Percentiles rank a stretch among this genome's conserved stretches.
Evolutionary conservation across 371 early-diverging fungal genomes (phyloP).

Genomic region (Apophysomyces sp.): DNA sequence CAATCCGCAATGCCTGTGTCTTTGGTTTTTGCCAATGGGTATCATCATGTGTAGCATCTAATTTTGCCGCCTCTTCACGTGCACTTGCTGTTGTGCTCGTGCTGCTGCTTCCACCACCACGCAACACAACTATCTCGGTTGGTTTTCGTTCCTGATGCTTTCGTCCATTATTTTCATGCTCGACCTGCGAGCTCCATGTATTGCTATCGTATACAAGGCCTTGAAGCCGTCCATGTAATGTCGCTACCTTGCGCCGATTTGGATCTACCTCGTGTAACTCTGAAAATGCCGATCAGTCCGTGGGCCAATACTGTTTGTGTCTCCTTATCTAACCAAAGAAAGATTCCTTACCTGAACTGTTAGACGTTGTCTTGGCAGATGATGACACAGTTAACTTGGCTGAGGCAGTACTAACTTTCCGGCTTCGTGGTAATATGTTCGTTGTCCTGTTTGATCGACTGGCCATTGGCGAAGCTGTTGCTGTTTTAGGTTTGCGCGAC

Average conservation of each 20-base stretch:
- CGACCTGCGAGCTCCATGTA: conserved; percentile 17
- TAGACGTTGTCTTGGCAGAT: conserved; percentile 27
- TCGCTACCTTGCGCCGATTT: conserved; percentile 4
- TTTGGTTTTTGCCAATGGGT: neutral
- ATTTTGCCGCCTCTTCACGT: conserved; percentile 8
- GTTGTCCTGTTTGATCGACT: conserved; percentile 1
- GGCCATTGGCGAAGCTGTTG: neutral
- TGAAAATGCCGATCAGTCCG: neutral
- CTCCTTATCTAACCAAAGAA: neutral
- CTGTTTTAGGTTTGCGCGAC: neutral
- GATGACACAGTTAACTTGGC: neutral
- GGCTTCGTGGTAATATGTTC: neutral
- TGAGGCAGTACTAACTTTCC: conserved; percentile 6
- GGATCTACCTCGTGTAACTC: conserved; percentile 1
- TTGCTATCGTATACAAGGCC: conserved; percentile 15
- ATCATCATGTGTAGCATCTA: neutral
- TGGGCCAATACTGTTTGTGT: neutral
- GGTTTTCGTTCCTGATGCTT: neutral
- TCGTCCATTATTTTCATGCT: conserved; percentile 9
- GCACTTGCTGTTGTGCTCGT: conserved; percentile 11
- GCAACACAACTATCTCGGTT: conserved; percentile 12
- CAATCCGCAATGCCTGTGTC: conserved; percentile 25
- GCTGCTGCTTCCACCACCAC: conserved; percentile 18
- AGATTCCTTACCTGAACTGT: conserved; percentile 7
- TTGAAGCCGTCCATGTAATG: conserved; percentile 22